Conservation (phyloP, 2,329 filamentous ascomycete genomes). For the Tolypocladium guangdongense region DNA sequence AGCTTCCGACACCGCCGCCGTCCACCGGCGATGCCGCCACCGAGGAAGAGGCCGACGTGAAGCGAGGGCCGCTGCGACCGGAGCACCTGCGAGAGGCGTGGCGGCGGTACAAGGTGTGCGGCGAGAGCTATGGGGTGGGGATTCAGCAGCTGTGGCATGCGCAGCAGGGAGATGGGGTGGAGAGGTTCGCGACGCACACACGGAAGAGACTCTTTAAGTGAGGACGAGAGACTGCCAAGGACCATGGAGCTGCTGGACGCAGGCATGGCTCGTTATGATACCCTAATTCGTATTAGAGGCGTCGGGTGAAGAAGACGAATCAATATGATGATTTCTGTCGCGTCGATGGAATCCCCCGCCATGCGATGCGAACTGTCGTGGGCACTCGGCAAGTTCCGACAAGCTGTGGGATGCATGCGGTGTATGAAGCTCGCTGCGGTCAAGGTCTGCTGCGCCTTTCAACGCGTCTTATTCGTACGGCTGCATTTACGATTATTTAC, state of each 20-base stretch:
- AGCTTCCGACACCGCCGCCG: slow-evolving; percentile 32
- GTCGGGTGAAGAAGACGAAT: neutral
- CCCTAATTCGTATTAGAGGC: neutral
- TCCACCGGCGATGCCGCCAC: slow-evolving; percentile 19
- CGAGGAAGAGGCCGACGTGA: slow-evolving; percentile 21
- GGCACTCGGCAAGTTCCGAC: too few species aligned
- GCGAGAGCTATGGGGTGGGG: slow-evolving; percentile 53
- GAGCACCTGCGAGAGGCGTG: slow-evolving; percentile 67
- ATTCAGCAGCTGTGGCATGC: slow-evolving; percentile 49
- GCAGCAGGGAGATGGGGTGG: slow-evolving; percentile 47
- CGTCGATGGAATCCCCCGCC: neutral
- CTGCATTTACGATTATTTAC: neutral
- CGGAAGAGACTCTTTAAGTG: slow-evolving; percentile 43
- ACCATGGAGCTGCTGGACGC: neutral
- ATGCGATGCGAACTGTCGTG: neutral
- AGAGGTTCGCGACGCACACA: slow-evolving; percentile 45
- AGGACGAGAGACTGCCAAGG: slow-evolving; percentile 6
- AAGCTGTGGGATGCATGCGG: neutral
- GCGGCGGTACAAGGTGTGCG: slow-evolving; percentile 52
- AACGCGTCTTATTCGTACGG: neutral
- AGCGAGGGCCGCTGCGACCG: slow-evolving; percentile 52
- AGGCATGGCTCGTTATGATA: neutral
- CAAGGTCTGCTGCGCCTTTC: neutral
- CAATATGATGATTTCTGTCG: neutral
- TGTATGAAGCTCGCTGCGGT: neutral